A percentile compares a stretch with the other conserved stretches of the same genome.
Evolutionary conservation across 306 rosid genomes (phyloP).

Genomic region (Rubus parviflorus): DNA sequence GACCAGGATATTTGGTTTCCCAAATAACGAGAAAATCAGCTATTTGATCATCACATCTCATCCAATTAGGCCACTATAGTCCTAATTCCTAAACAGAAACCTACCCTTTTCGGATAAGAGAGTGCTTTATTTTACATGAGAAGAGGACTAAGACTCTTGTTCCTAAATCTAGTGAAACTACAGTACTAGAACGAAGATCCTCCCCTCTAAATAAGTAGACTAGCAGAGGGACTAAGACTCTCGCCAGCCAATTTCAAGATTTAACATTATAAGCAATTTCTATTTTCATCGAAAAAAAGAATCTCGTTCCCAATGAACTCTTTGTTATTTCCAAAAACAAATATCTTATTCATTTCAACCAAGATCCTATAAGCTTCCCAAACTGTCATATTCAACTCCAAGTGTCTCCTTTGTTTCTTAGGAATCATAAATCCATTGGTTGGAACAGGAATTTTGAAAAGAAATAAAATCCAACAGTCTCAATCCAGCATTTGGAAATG

Average conservation of each 20-base stretch:
- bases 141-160: not conserved
- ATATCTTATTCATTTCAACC: not conserved
- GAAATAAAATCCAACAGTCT: not conserved
- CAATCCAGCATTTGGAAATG: not conserved
- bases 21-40: not conserved
- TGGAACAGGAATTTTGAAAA: too few relatives aligned
- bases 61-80: not conserved
- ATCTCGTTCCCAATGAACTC: too few relatives aligned
- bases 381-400: not conserved
- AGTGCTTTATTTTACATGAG: not conserved
- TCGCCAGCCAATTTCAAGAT: too few relatives aligned
- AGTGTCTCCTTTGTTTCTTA: not conserved
- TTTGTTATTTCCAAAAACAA: not conserved
- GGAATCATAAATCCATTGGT: not conserved
- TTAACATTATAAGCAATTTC: too few relatives aligned
- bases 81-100: not conserved
- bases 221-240: too few relatives aligned
- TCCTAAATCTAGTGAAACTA: not conserved
- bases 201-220: not conserved
- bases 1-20: not conserved
- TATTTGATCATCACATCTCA: not conserved
- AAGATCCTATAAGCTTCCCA: not conserved
- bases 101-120: not conserved
- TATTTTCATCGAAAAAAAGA: too few relatives aligned
- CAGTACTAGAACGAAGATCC: not conserved